These are phyloP conservation scores for Hondaea fermentalgiana DNA, from an alignment of 108 stramenopile genomes.

Conservation along the genomic window DNA sequence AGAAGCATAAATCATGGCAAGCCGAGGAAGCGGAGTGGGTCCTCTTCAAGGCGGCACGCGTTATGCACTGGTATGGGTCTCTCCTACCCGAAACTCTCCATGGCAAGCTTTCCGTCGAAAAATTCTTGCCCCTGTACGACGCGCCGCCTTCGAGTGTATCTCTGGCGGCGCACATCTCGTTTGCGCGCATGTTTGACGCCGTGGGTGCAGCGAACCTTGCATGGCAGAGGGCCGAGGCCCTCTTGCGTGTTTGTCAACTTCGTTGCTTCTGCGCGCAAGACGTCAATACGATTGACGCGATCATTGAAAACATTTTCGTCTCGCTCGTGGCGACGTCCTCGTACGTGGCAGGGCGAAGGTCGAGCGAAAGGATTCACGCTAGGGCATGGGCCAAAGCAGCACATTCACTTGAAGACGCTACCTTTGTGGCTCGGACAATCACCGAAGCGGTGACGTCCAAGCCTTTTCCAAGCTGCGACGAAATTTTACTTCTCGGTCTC, in stretches of 20 bases:
- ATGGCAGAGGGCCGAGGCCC: neutral
- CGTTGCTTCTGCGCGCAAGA: neutral
- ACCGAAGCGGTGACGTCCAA: neutral
- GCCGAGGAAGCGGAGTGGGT: neutral
- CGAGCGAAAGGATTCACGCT: neutral
- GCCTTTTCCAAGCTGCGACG: neutral
- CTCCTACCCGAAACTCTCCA: neutral
- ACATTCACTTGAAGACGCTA: neutral
- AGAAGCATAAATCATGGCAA: neutral
- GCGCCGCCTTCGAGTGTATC: neutral
- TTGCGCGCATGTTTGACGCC: neutral
- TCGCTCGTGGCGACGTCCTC: neutral
- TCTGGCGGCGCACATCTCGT: neutral
- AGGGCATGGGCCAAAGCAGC: neutral
- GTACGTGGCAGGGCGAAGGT: neutral
- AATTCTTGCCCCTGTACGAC: neutral
- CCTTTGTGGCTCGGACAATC: neutral
- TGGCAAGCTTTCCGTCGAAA: neutral
- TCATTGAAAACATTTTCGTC: neutral
- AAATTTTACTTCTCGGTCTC: neutral
- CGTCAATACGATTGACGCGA: neutral
- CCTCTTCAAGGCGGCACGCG: neutral
- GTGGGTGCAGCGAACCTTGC: neutral
- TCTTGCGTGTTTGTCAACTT: neutral
- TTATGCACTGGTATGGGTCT: neutral